Evolutionary conservation across 495 filamentous ascomycete species (phyloP), one percentile per base, ranked within the genome.

Genomic region (Staphylotrichum tortipilum): DNA sequence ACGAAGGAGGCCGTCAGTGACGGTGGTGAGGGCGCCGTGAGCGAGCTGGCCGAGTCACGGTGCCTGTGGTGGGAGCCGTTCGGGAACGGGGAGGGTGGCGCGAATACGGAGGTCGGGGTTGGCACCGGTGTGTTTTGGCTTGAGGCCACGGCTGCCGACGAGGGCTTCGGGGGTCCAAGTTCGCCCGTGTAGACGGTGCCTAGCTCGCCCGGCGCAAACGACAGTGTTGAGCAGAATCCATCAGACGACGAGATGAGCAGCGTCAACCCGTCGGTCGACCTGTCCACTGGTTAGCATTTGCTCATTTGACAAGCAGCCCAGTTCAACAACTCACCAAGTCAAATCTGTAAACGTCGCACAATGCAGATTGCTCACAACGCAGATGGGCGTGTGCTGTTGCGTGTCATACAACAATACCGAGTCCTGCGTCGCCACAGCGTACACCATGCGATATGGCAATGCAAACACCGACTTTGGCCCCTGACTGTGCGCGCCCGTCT

Each of bases 321-420:
- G 8, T 39, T 24, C 9, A 29, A 44, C 7, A 35, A 68, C 80
- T 65, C 78, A 96, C 94, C 94, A 99, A 19, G 86, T 85, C 52
- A 99, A 66, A 68, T 99, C 94, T 1, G 94, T 97, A 58, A 99
- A 99, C 0, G 90, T 95, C 7, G 94, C 89, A 65, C 88, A 95
- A 56, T 99, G 94, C 41, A 99, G 61, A 59, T 99, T 99, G 77
- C 88, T 96, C 18, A 97, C 89, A 15, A 95, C 70, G 65, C 86
- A 92, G 23, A 99, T 72, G 4, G 94, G 92, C 3, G 88, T 92
- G 52, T 88, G 81, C 57, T 99, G 94, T 59, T 99, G 94, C 0
- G 94, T 99, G 63, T 99, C 94, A 65, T 97, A 97, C 24, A 99
- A 76, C 30, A 95, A 68, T n/a, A 99, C 83, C 0, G 94, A 86